Evolutionary conservation across 164 flowering plant species (phyloP), one percentile per base, ranked within the genome.

Genomic region (Sextonia rubra): DNA sequence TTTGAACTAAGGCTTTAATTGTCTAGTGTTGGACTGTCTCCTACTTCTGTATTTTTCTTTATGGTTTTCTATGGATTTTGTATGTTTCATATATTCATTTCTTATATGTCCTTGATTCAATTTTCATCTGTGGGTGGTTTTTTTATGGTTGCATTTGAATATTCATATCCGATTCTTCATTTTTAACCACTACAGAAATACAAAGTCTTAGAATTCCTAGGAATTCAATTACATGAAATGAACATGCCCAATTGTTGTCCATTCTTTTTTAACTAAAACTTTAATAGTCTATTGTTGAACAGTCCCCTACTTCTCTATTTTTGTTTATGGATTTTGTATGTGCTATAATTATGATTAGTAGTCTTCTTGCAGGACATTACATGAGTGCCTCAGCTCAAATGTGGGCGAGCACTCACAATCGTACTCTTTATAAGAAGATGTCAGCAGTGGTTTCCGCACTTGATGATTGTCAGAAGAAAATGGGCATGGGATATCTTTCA

Each of bases 391-490:
- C 94, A 20, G 98, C 99, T 8, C 84, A 85, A 26, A 89, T 87
- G 96, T 93, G 98, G 97, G 98, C 98, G 0, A 91, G 98, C 78
- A 93, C 97, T 71, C 89, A 88, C 74, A 85, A 93, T 74, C 85
- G 73, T 9, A 82, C 75, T 47, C 84, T 95, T 52, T 79, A 79
- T 52, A 77, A 77, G 70, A 91, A 88, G 75, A 93, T 93, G 99
- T 73, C 81, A 18, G 83, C 87, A 1, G 75, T 93, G 64, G 88
- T 95, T 22, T 77, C 86, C 58, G 90, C 85, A 74, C 86, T 95
- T 14, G 74, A 84, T 47, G 82, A 55, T 18, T 95, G 99, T 72
- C 99, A 95, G 75, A 73, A 87, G 63, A 82, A 83, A 73, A 82
- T 93, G 72, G 90, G 90, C 4, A 80, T 90, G 0, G 99, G 99